Base-by-base conservation (phyloP, 1,139 yeast species). In the Martiniozyma asiatica region DNA sequence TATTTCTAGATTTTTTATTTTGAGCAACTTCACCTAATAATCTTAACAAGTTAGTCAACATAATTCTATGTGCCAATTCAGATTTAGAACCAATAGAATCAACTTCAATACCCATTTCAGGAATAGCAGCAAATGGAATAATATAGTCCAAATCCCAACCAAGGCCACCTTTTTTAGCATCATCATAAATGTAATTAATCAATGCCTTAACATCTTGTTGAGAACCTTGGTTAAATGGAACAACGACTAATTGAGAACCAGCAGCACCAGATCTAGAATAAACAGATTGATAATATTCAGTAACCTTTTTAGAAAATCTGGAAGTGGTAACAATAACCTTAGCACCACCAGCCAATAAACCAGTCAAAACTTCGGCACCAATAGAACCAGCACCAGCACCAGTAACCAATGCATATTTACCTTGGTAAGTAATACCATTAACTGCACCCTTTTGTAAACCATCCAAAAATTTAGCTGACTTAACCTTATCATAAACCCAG, bases 371-470 rank as follows among this genome's bases (percentile, higher is more conserved):
- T 59, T 89, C 96, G 38, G 96, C 96, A 61, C 97, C 98, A 56
- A 89, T 89, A 32, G 98, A 89, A 31, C 97, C 98, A 33, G 84
- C 89, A 66, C 98, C 98, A 32, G 97, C 97, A 65, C 98, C 98
- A 32, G 98, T 89, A 46, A 89, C 68, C 51, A 89, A 72, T 32
- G 87, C 95, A 44, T 77, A 75, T 61, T 85, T 89, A 58, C 75
- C 82, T 56, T 79, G 77, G 67, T 77, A 89, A 24, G 94, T 70
- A 39, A 85, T 70, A 62, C 98, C 98, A 46, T 85, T 78, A 41
- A 84, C 72, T 28, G 98, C 96, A 53, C 93, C 94, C 41, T 70
- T 67, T 61, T 89, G 97, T 53, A 89, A 74, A 35, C 93, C 93
- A 53, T 85, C 89, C 56, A 89, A 72, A 61, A 79, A 89, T 27